Evolutionary conservation across 2,329 filamentous ascomycete genomes (phyloP).

Genomic region (Fusarium buxicola): DNA sequence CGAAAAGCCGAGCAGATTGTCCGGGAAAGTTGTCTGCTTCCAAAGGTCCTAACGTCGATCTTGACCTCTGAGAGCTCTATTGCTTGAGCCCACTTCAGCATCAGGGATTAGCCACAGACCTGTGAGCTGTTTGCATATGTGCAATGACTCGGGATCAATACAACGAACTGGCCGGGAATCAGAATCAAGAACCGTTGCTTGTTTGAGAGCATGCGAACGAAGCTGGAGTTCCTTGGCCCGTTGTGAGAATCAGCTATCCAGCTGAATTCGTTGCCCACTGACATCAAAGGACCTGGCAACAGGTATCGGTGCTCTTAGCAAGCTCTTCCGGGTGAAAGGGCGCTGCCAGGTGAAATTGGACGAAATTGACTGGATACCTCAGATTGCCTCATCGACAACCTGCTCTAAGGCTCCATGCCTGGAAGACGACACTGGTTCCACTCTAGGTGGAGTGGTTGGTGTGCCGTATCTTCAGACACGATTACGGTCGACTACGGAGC

Average conservation of each 20-base stretch:
- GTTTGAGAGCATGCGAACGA: not conserved
- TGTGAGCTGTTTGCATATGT: conserved; percentile 28
- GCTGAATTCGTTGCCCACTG: conserved; percentile 5
- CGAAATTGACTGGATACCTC: conserved; percentile 27
- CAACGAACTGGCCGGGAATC: not conserved
- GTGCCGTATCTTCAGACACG: conserved; percentile 42
- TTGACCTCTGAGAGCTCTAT: conserved; percentile 40
- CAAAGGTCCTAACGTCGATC: conserved; percentile 40
- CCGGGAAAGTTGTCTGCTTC: conserved; percentile 29
- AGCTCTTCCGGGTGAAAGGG: conserved; percentile 13
- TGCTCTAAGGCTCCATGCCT: conserved; percentile 40
- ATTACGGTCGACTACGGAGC: conserved; percentile 38
- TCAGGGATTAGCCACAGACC: conserved; percentile 35
- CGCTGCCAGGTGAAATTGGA: conserved; percentile 26
- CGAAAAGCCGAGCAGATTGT: conserved; percentile 28
- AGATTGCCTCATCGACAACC: conserved; percentile 30
- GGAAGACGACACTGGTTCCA: conserved; percentile 43
- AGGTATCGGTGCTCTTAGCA: conserved; percentile 15
- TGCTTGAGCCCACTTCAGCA: conserved; percentile 32
- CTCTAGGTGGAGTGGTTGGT: conserved; percentile 44
- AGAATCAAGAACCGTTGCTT: not conserved
- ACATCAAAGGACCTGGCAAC: conserved; percentile 6
- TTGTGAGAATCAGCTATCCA: not conserved
- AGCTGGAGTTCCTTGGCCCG: conserved; percentile 1
- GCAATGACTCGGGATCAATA: conserved; percentile 26